Evolutionary conservation across 306 rosid genomes (phyloP).

Genomic region (Spatholobus suberectus): DNA sequence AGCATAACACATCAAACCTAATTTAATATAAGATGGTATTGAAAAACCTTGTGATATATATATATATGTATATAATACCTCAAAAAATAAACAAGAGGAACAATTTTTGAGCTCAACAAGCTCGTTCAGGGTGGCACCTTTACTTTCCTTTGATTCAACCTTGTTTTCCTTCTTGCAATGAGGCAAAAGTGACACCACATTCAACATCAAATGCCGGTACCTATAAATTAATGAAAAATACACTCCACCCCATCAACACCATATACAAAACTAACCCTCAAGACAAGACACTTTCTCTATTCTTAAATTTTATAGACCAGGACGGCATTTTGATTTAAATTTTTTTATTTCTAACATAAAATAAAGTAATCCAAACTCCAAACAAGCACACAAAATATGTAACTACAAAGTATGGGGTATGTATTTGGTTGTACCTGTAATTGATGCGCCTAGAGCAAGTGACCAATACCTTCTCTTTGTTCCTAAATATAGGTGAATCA

Average conservation of each 20-base stretch:
- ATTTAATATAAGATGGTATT: not conserved
- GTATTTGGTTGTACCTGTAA: slow-evolving; percentile 59
- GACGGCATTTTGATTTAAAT: not conserved
- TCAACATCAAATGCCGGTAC: slow-evolving; percentile 96
- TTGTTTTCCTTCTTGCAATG: slow-evolving; percentile 95
- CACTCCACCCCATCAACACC: slow-evolving; percentile 10
- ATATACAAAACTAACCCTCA: not conserved
- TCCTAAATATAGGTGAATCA: slow-evolving; percentile 61
- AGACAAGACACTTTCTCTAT: not conserved
- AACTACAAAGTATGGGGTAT: not conserved
- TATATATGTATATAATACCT: no score
- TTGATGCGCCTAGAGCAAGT: slow-evolving; percentile 92
- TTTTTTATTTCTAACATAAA: not conserved
- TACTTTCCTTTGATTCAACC: slow-evolving; percentile 83
- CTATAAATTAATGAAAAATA: slow-evolving; percentile 36
- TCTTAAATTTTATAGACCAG: not conserved
- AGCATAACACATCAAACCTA: not conserved
- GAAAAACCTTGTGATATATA: not conserved
- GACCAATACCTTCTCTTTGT: slow-evolving; percentile 87
- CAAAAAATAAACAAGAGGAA: slow-evolving; percentile 87
- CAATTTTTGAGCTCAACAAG: slow-evolving; percentile 87
- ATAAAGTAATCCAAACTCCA: not conserved
- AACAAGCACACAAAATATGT: not conserved
- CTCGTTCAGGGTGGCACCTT: slow-evolving; percentile 84
- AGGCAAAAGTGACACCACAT: slow-evolving; percentile 87